Percentiles rank a stretch among this genome's conserved stretches.
phyloP scores from a whole-genome alignment of 306 rosid species.

The Prunus mira region DNA sequence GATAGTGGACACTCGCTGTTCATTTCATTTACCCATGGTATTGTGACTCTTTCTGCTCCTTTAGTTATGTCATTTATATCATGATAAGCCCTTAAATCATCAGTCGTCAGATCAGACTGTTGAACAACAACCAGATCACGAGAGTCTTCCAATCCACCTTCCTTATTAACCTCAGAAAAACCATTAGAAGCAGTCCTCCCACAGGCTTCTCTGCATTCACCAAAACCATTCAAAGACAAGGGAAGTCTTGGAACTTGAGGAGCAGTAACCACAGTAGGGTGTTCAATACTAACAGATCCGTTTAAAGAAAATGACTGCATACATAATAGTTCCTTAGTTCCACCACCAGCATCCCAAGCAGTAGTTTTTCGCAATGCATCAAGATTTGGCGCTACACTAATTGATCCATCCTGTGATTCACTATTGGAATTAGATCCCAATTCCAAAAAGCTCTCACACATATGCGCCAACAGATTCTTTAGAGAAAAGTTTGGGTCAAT shows the following conservation, averaged over 20 bases:
- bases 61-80: constrained; percentile 59
- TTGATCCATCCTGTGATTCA: constrained; percentile 59
- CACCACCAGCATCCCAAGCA: constrained; percentile 32
- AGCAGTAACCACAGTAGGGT: constrained; percentile 27
- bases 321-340: constrained; percentile 32
- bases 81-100: constrained; percentile 40
- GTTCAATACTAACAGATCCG: constrained; percentile 33
- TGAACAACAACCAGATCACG: constrained; percentile 38
- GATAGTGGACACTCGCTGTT: constrained; percentile 46
- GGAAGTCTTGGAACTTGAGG: constrained; percentile 21
- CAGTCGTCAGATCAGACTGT: constrained; percentile 33
- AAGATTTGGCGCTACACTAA: constrained; percentile 34
- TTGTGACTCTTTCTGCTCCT: constrained; percentile 75
- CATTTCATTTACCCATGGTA: constrained; percentile 66
- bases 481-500: constrained; percentile 66
- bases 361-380: constrained; percentile 37
- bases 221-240: constrained; percentile 26
- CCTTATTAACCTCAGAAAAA: constrained; percentile 27
- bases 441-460: constrained; percentile 62
- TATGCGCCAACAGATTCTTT: constrained; percentile 51
- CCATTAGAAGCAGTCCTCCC: constrained; percentile 28
- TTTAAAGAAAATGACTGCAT: constrained; percentile 26
- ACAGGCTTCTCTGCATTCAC: constrained; percentile 21
- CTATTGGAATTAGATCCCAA: constrained; percentile 61
- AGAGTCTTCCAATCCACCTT: constrained; percentile 31